phyloP scores from a whole-genome alignment of 2,329 filamentous ascomycete genomes.

The Neonectria sp. region DNA sequence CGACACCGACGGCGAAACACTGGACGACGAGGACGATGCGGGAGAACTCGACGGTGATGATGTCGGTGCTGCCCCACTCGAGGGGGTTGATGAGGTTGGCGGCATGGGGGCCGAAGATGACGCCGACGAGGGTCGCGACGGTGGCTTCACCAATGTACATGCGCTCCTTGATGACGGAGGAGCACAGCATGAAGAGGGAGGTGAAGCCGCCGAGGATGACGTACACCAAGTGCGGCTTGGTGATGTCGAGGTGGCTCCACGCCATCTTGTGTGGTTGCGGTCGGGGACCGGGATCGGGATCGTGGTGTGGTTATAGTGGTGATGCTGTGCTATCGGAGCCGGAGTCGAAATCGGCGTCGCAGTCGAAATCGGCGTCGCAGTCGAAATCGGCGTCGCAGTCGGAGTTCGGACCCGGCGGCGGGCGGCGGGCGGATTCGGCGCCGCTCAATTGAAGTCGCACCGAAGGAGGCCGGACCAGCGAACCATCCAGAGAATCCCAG shows the following conservation, averaged over 20 bases:
- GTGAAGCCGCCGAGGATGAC: constrained; percentile 99
- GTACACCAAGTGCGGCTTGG: constrained; percentile 97
- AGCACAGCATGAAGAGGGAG: constrained; percentile 97
- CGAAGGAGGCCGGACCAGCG: constrained; percentile 24
- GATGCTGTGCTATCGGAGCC: constrained; percentile 10
- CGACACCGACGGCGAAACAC: constrained; percentile 92
- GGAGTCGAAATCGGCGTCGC: constrained; percentile 13
- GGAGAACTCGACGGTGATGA: constrained; percentile 90
- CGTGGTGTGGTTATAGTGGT: background rate
- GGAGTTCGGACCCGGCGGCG: constrained; percentile 21
- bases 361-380: constrained; percentile 8
- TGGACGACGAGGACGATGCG: constrained; percentile 92
- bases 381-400: background rate
- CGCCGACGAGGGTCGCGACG: constrained; percentile 88
- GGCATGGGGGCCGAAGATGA: constrained; percentile 90
- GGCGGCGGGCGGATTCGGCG: constrained; percentile 14
- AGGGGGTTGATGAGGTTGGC: constrained; percentile 84
- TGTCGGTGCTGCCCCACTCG: constrained; percentile 86
- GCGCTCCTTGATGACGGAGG: constrained; percentile 97
- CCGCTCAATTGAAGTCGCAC: constrained; percentile 34
- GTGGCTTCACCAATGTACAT: constrained; percentile 99
- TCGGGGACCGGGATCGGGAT: constrained; percentile 8
- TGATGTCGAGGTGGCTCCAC: constrained; percentile 87
- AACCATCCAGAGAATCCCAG: constrained; percentile 22
- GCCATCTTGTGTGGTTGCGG: constrained; percentile 67